Evolutionary conservation across 2,329 filamentous ascomycete genomes (phyloP).

Genomic region (Penicillium sp.): DNA sequence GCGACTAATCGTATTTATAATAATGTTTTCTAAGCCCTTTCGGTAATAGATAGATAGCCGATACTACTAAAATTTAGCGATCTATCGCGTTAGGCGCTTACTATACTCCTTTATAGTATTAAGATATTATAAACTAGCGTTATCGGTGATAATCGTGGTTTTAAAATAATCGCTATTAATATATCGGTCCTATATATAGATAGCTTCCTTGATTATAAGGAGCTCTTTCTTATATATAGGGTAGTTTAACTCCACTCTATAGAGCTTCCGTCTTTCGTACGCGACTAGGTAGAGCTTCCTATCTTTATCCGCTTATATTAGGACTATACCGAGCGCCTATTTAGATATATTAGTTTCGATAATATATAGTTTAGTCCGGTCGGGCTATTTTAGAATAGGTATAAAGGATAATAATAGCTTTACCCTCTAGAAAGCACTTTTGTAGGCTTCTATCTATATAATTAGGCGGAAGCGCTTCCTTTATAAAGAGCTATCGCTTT

Average conservation of each 20-base stretch:
- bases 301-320: background rate
- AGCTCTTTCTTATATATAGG: conserved; percentile 1
- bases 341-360: background rate
- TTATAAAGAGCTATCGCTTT: background rate
- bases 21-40: too few relatives aligned
- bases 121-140: too few relatives aligned
- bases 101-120: conserved; percentile 1
- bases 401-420: background rate
- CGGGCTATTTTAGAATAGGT: background rate
- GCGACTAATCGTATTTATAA: background rate
- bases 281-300: background rate
- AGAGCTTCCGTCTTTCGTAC: conserved; percentile 2
- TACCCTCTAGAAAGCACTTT: background rate
- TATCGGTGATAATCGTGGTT: background rate
- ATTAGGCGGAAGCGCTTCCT: background rate
- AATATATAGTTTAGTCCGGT: background rate
- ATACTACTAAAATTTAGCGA: too few relatives aligned
- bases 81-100: background rate
- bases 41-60: too few relatives aligned
- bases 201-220: conserved; percentile 1
- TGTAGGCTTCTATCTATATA: background rate
- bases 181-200: conserved; percentile 1
- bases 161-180: background rate
- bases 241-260: conserved; percentile 1
- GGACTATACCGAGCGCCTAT: background rate